phyloP scores from a whole-genome alignment of 2,329 filamentous ascomycete genomes.

The Fusarium temperatum region DNA sequence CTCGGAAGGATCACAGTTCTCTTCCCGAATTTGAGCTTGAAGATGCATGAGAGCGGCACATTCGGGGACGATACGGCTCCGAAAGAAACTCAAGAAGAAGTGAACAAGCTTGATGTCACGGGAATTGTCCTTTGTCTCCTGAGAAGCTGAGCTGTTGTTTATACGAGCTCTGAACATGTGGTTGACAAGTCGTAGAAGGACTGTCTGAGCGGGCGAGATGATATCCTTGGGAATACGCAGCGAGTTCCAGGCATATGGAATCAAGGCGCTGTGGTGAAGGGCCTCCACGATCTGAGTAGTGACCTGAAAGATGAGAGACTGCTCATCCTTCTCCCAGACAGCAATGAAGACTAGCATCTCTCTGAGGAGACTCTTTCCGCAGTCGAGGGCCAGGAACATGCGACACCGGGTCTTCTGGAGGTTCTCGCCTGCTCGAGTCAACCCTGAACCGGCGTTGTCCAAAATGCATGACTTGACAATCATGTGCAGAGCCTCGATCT shows the following conservation, averaged over 20 bases:
- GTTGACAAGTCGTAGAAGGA: conserved; percentile 88
- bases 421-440: conserved; percentile 76
- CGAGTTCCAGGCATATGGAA: conserved; percentile 92
- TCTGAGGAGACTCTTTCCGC: conserved; percentile 85
- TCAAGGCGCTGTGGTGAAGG: conserved; percentile 85
- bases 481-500: conserved; percentile 97
- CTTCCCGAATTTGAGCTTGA: conserved; percentile 86
- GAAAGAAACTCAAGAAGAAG: conserved; percentile 92
- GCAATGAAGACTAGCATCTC: conserved; percentile 96
- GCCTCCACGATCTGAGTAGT: conserved; percentile 96
- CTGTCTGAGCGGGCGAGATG: conserved; percentile 92
- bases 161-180: conserved; percentile 79
- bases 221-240: conserved; percentile 95
- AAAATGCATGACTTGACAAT: conserved; percentile 96
- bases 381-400: conserved; percentile 88
- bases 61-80: conserved; percentile 90
- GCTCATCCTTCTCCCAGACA: conserved; percentile 94
- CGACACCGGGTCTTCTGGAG: conserved; percentile 91
- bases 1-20: conserved; percentile 79
- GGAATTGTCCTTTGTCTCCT: conserved; percentile 62
- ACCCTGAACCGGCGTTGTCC: conserved; percentile 77
- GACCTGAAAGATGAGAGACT: conserved; percentile 94
- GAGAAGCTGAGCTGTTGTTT: conserved; percentile 52
- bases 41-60: conserved; percentile 94
- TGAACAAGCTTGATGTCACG: conserved; percentile 74